These are phyloP conservation scores for Aspergillus sp. DNA, from an alignment of 2,329 filamentous ascomycete genomes.

Conservation along the genomic window DNA sequence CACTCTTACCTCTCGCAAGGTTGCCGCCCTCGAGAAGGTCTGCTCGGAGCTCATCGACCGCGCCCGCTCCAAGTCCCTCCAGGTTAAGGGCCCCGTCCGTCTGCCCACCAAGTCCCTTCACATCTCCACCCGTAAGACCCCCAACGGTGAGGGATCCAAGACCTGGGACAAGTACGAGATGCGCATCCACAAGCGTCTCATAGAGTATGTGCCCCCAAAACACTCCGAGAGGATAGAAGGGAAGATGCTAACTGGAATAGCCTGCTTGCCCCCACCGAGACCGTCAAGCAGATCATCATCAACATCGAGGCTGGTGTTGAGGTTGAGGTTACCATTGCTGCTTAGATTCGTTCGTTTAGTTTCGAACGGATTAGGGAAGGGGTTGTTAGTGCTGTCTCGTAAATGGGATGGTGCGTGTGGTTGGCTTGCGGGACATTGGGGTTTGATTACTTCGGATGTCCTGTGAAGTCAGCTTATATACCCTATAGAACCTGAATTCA, in stretches of 20 bases:
- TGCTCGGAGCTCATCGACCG: conserved; percentile 97
- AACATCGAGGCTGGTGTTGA: conserved; percentile 50
- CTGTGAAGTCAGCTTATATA: conserved; percentile 17
- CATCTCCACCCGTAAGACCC: conserved; percentile 97
- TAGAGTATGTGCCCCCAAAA: conserved; percentile 58
- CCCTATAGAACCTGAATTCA: conserved; percentile 24
- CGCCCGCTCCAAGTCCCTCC: conserved; percentile 95
- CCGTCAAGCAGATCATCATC: conserved; percentile 49
- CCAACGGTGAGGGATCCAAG: conserved; percentile 99
- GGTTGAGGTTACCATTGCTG: conserved; percentile 49
- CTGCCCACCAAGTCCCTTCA: conserved; percentile 95
- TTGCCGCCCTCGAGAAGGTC: conserved; percentile 93
- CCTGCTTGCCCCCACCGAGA: conserved; percentile 93
- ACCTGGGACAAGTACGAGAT: conserved; percentile 99
- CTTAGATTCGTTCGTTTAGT: conserved; percentile 32
- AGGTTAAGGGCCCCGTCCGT: conserved; percentile 96
- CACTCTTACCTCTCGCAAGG: conserved; percentile 93
- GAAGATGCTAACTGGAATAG: conserved; percentile 34
- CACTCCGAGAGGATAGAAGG: too few species aligned
- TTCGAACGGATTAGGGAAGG: conserved; percentile 19
- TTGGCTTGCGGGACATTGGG: neutral
- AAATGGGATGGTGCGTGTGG: conserved; percentile 9
- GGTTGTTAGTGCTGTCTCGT: conserved; percentile 12
- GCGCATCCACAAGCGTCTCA: conserved; percentile 98
- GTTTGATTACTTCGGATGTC: conserved; percentile 9